A percentile compares a stretch with the other conserved stretches of the same genome.
Conservation (phyloP, 2,329 filamentous ascomycete genomes). For the Drechslera avenae region DNA sequence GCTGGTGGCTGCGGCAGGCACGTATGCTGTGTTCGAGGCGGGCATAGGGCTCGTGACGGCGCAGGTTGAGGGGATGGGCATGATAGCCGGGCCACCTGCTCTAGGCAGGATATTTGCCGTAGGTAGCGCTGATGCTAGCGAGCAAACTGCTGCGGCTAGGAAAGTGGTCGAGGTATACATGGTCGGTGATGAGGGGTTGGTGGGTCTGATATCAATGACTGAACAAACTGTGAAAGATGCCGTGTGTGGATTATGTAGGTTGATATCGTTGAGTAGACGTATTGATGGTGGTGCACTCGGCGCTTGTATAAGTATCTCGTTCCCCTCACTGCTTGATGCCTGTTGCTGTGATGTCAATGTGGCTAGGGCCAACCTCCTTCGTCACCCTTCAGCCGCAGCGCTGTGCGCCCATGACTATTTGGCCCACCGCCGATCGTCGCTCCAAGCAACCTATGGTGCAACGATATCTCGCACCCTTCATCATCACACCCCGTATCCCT, state of each 20-base stretch:
- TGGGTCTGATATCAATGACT: background rate
- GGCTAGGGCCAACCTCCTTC: constrained; percentile 4
- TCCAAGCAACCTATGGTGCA: constrained; percentile 5
- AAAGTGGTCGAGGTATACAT: constrained; percentile 8
- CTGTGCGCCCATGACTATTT: constrained; percentile 10
- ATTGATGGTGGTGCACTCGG: background rate
- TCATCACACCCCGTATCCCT: background rate
- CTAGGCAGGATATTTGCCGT: constrained; percentile 16
- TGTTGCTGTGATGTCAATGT: constrained; percentile 9
- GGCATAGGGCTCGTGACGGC: constrained; percentile 37
- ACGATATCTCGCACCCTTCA: constrained; percentile 4
- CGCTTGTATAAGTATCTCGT: constrained; percentile 5
- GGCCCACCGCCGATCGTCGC: constrained; percentile 2
- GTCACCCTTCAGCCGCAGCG: constrained; percentile 21
- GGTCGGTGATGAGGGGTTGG: background rate
- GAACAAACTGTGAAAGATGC: background rate
- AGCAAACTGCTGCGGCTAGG: constrained; percentile 2
- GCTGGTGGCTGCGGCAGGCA: constrained; percentile 26
- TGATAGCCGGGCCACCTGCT: constrained; percentile 44
- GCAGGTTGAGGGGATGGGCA: constrained; percentile 46
- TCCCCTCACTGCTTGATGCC: background rate
- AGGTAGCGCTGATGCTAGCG: constrained; percentile 9
- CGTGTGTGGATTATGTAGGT: background rate
- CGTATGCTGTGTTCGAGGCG: constrained; percentile 26
- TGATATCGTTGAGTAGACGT: background rate